Evolutionary conservation across 106 monocot genomes (phyloP).

Genomic region (Iris macrosiphon): DNA sequence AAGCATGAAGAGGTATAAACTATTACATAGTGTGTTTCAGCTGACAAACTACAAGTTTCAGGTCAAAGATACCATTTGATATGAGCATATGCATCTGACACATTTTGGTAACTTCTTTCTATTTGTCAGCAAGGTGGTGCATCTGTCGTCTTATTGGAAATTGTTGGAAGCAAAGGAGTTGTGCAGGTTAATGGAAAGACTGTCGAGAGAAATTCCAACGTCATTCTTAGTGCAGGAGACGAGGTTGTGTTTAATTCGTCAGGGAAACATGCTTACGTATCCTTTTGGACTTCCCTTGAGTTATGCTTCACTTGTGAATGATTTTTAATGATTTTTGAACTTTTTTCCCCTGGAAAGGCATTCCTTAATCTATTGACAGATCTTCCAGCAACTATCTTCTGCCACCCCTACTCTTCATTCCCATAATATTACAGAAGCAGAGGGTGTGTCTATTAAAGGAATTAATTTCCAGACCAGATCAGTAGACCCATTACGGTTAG

Average conservation of each 20-base stretch:
- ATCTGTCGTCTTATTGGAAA: constrained; percentile 50
- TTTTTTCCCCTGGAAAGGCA: background rate
- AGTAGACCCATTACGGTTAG: constrained; percentile 56
- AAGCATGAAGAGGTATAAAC: constrained; percentile 51
- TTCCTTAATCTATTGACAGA: constrained; percentile 39
- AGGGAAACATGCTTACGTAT: constrained; percentile 96
- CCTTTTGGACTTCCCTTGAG: constrained; percentile 27
- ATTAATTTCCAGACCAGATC: constrained; percentile 36
- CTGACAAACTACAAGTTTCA: no score
- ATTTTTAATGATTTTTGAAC: background rate
- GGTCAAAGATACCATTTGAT: background rate
- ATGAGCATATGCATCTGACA: background rate
- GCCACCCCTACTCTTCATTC: constrained; percentile 22
- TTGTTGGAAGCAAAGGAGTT: constrained; percentile 46
- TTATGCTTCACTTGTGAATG: background rate
- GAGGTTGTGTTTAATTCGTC: constrained; percentile 79
- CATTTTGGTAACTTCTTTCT: background rate
- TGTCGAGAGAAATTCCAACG: constrained; percentile 51
- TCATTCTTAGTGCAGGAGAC: constrained; percentile 68
- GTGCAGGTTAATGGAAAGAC: constrained; percentile 88
- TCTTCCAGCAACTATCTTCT: constrained; percentile 54
- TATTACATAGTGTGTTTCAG: no score
- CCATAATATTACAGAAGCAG: constrained; percentile 28
- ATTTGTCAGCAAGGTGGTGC: constrained; percentile 46
- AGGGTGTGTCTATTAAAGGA: constrained; percentile 29